A percentile compares a stretch with the other conserved stretches of the same genome.
Conservation (phyloP, 2,329 filamentous ascomycete genomes). For the Colletotrichum trifolii region DNA sequence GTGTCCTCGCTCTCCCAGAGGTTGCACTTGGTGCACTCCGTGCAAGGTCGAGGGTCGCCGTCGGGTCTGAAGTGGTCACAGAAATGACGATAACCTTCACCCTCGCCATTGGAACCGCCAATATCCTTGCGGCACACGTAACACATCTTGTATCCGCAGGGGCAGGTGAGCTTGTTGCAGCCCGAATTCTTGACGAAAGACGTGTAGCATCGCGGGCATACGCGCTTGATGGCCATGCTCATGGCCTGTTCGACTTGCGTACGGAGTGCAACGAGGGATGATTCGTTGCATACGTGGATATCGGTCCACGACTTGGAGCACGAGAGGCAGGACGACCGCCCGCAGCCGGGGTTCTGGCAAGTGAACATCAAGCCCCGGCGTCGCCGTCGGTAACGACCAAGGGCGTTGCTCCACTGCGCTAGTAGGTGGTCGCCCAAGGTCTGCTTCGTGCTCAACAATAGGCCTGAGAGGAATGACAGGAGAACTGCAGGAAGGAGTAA, state of each 20-base stretch:
- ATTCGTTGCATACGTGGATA: constrained; percentile 90
- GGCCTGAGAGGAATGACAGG: constrained; percentile 57
- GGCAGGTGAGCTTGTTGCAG: constrained; percentile 96
- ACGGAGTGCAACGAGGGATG: constrained; percentile 81
- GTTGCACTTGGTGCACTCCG: constrained; percentile 83
- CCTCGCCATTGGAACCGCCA: constrained; percentile 53
- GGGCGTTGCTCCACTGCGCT: constrained; percentile 66
- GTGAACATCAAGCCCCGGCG: constrained; percentile 80
- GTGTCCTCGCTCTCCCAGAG: constrained; percentile 81
- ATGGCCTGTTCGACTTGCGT: constrained; percentile 93
- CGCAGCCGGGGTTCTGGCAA: constrained; percentile 78
- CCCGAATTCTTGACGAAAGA: constrained; percentile 93
- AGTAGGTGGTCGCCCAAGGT: constrained; percentile 55
- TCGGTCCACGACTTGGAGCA: constrained; percentile 89
- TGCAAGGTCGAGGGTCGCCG: constrained; percentile 77
- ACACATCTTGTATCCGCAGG: constrained; percentile 98
- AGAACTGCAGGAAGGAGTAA: constrained; percentile 65
- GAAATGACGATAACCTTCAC: constrained; percentile 90
- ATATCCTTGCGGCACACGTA: constrained; percentile 91
- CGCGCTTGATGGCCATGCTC: constrained; percentile 93
- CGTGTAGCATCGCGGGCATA: constrained; percentile 90
- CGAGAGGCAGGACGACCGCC: constrained; percentile 78
- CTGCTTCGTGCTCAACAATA: constrained; percentile 56
- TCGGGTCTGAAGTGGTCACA: constrained; percentile 93
- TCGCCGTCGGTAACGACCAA: constrained; percentile 75